Evolutionary conservation across 2,329 filamentous ascomycete genomes (phyloP).

Genomic region (Pseudogymnoascus sp.): DNA sequence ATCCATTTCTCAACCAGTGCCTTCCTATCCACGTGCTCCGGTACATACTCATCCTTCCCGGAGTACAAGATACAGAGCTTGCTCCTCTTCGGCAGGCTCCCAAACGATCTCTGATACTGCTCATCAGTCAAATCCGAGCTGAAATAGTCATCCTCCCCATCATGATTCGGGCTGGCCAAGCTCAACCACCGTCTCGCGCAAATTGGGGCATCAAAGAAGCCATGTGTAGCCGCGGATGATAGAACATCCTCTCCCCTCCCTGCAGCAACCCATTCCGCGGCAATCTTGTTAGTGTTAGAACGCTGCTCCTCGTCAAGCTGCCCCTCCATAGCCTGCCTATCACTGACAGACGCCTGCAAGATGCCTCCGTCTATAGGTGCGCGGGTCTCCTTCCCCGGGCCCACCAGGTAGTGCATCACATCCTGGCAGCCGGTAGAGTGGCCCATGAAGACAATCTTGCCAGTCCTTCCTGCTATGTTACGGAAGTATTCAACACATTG

Average conservation of each 20-base stretch:
- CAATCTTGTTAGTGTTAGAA: slow-evolving; percentile 28
- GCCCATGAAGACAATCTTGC: slow-evolving; percentile 58
- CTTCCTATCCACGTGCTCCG: slow-evolving; percentile 37
- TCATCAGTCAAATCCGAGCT: slow-evolving; percentile 50
- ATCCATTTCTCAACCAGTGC: slow-evolving; percentile 42
- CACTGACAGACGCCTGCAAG: slow-evolving; percentile 57
- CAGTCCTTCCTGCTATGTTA: slow-evolving; percentile 28
- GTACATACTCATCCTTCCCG: slow-evolving; percentile 42
- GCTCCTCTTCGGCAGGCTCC: slow-evolving; percentile 34
- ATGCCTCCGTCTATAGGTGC: slow-evolving; percentile 48
- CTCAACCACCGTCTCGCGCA: slow-evolving; percentile 51
- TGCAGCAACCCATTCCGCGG: slow-evolving; percentile 33
- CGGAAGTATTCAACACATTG: slow-evolving; percentile 41
- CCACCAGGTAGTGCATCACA: slow-evolving; percentile 51
- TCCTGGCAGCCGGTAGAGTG: slow-evolving; percentile 64
- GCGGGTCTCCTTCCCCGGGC: slow-evolving; percentile 16
- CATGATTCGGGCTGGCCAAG: slow-evolving; percentile 43
- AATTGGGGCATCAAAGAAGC: slow-evolving; percentile 35
- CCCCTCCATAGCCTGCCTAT: slow-evolving; percentile 45
- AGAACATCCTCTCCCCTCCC: slow-evolving; percentile 38
- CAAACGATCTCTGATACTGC: slow-evolving; percentile 47
- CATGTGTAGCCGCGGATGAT: slow-evolving; percentile 21
- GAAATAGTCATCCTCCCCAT: slow-evolving; percentile 60
- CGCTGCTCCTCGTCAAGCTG: slow-evolving; percentile 31
- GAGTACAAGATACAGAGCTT: slow-evolving; percentile 41